phyloP scores from a whole-genome alignment of 805 yeast species.

The Metschnikowia cerradonensis region DNA sequence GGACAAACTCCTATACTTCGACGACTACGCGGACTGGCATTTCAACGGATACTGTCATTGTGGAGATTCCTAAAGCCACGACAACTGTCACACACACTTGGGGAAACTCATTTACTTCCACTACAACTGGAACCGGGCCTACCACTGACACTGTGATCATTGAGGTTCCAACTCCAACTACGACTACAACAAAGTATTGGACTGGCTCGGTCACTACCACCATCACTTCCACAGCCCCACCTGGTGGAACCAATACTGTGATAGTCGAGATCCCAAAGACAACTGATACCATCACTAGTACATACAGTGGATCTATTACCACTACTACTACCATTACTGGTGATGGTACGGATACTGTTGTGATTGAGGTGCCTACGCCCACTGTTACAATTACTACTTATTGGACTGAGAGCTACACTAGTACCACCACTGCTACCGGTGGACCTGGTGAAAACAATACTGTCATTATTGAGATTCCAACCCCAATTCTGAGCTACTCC shows the following conservation, averaged over 20 bases:
- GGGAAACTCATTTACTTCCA: constrained; percentile 2
- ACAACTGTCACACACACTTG: constrained; percentile 11
- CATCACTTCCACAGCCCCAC: background rate
- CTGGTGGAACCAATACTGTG: constrained; percentile 9
- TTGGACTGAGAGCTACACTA: background rate
- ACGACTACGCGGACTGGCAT: constrained; percentile 3
- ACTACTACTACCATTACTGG: constrained; percentile 16
- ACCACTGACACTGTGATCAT: constrained; percentile 11
- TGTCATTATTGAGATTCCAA: background rate
- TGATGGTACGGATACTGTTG: constrained; percentile 21
- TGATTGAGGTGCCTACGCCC: constrained; percentile 7
- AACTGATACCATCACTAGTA: constrained; percentile 15
- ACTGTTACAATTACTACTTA: constrained; percentile 2
- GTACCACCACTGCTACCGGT: background rate
- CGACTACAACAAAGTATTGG: constrained; percentile 9
- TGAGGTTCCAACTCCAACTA: constrained; percentile 10
- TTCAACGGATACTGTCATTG: constrained; percentile 6
- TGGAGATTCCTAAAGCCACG: constrained; percentile 12
- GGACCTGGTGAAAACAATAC: background rate
- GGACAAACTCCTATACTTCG: constrained; percentile 6
- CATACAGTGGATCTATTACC: constrained; percentile 6
- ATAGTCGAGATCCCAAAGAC: constrained; percentile 14
- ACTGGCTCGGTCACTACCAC: constrained; percentile 10
- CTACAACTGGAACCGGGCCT: constrained; percentile 6
- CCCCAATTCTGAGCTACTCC: background rate